Evolutionary conservation across 83 land plant genomes (phyloP), one percentile per base, ranked within the genome.

Genomic region (Larix sibirica): DNA sequence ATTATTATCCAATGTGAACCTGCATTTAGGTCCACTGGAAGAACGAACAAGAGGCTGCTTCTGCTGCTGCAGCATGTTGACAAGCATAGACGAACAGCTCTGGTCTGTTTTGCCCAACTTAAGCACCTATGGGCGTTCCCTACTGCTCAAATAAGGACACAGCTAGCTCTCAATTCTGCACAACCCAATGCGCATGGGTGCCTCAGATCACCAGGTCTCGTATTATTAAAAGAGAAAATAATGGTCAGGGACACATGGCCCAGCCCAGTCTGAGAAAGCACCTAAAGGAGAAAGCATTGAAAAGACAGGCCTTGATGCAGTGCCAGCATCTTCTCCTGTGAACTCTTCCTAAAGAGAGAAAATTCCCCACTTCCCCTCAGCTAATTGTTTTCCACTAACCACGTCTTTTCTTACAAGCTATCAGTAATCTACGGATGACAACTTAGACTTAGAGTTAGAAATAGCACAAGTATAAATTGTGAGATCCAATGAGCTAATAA

Each of bases 391-490:
- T 74, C 31, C 50, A 5, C 44, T 74, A 74, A 20, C 58, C 58
- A 74, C 59, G 59, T 16, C 59, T 14, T 56, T 56, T 12, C 17
- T 56, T 56, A 56, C 59, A 56, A 56, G 59, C 16, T 56, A 56
- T 56, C 59, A 56, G 59, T 17, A 36, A 74, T 74, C 56, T 74
- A 74, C 77, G 59, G 77, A 47, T 74, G 58, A 47, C 77, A 74
- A 74, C 16, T 74, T 44, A 13, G 20, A 40, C 42, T 36, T 40
- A 69, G 59, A 74, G 6, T 74, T 44, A 13, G 20, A 40, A 73
- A 69, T 40, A 69, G 59, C 59, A 56, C 16, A 56, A 56, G 42
- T 70, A 70, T 70, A 59, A 26, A 40, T 47, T 74, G 54, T 40
- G 54, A 71, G 9, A 13, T n/a, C 23, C 14, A 21, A 42, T 42